phyloP scores from a whole-genome alignment of 345 rosid species.

The Geranium brycei region DNA sequence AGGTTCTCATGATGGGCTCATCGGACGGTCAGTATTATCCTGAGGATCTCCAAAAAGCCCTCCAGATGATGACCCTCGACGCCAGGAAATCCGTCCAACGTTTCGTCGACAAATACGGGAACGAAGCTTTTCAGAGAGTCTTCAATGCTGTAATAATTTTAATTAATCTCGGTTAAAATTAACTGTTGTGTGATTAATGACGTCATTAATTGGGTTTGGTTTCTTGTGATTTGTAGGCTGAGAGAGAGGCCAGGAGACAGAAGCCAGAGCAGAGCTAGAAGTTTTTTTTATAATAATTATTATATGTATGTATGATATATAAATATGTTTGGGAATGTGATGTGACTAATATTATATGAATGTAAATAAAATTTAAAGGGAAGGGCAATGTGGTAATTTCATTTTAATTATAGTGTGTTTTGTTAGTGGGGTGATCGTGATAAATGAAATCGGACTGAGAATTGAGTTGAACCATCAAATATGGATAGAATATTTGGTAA shows the following conservation, averaged over 20 bases:
- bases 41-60: slow-evolving; percentile 50
- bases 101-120: slow-evolving; percentile 56
- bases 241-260: slow-evolving; percentile 63
- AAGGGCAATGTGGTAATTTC: too few species aligned
- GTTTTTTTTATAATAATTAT: too few species aligned
- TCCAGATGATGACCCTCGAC: slow-evolving; percentile 89
- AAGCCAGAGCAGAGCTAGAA: slow-evolving; percentile 4
- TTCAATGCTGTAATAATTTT: slow-evolving; percentile 47
- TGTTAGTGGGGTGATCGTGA: too few species aligned
- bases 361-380: too few species aligned
- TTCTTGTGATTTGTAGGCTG: slow-evolving; percentile 41
- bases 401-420: too few species aligned
- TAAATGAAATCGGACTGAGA: too few species aligned
- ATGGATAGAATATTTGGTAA: too few species aligned
- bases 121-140: slow-evolving; percentile 67
- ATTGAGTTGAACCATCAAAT: too few species aligned
- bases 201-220: not conserved
- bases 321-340: too few species aligned
- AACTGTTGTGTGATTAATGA: not conserved
- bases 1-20: not conserved
- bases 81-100: slow-evolving; percentile 61
- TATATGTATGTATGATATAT: too few species aligned
- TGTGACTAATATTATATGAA: too few species aligned
- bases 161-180: not conserved
- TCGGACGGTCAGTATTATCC: slow-evolving; percentile 26